phyloP scores from a whole-genome alignment of 495 filamentous ascomycete species.

The Neurospora sp. region DNA sequence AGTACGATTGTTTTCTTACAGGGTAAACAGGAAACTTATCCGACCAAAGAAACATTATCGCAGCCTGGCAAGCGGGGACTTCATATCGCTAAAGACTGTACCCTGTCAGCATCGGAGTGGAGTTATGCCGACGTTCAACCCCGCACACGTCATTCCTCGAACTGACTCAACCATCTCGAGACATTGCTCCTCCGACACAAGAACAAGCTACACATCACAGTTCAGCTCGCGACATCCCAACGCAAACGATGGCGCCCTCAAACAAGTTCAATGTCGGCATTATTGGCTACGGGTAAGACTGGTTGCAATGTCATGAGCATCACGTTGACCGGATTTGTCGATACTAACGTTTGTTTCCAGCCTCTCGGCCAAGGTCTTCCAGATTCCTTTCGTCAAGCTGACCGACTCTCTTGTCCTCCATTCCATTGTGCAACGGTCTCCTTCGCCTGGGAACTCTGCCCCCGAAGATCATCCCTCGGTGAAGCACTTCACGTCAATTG shows the following conservation, averaged over 20 bases:
- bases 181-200: background rate
- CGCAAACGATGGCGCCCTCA: conserved; percentile 6
- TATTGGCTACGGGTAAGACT: conserved; percentile 43
- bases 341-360: conserved; percentile 26
- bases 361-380: conserved; percentile 79
- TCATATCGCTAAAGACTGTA: too few relatives aligned
- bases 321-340: background rate
- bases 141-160: background rate
- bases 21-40: background rate
- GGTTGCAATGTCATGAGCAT: background rate
- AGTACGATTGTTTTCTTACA: too few relatives aligned
- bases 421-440: conserved; percentile 65
- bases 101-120: background rate
- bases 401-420: conserved; percentile 59
- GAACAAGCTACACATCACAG: background rate
- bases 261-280: conserved; percentile 43
- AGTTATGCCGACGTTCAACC: background rate
- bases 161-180: background rate
- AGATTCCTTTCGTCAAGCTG: conserved; percentile 72
- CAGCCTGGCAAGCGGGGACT: too few relatives aligned
- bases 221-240: background rate
- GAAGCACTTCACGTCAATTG: conserved; percentile 51
- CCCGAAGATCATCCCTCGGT: conserved; percentile 59
- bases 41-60: too few relatives aligned
- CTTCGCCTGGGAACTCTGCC: conserved; percentile 40